A percentile compares a stretch with the other conserved stretches of the same genome.
These are phyloP conservation scores for Protomyces inouyei DNA, from an alignment of 1,139 yeast genomes.

Conservation along the genomic window DNA sequence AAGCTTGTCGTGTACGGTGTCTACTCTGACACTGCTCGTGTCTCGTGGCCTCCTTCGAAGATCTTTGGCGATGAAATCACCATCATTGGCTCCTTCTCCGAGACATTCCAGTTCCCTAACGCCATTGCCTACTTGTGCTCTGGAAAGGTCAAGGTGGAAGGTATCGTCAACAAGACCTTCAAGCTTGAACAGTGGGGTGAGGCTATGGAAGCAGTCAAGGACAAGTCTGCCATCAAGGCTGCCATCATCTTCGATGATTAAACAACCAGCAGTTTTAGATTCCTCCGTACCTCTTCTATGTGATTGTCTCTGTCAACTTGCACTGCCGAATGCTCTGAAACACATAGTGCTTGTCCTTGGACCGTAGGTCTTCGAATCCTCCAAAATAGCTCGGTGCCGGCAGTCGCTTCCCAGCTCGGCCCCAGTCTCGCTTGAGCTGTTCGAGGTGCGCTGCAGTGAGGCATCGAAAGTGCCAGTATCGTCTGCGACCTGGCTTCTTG, in stretches of 20 bases:
- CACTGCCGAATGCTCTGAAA: background rate
- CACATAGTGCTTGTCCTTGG: background rate
- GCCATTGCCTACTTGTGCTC: constrained; percentile 31
- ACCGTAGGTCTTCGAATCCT: background rate
- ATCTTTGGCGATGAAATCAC: constrained; percentile 32
- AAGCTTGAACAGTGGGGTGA: constrained; percentile 32
- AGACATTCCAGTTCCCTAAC: constrained; percentile 31
- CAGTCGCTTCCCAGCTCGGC: background rate
- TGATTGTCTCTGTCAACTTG: background rate
- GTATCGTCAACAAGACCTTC: constrained; percentile 32
- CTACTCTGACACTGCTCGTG: constrained; percentile 30
- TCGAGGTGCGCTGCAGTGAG: background rate
- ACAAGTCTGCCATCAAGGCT: constrained; percentile 32
- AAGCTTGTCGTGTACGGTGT: constrained; percentile 32
- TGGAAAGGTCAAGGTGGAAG: constrained; percentile 31
- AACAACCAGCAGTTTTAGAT: background rate
- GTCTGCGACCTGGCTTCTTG: background rate
- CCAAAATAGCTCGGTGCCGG: background rate
- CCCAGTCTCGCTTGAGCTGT: background rate
- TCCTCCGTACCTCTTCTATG: background rate
- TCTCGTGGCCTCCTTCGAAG: constrained; percentile 32
- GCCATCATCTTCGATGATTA: constrained; percentile 29
- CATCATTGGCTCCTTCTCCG: constrained; percentile 31
- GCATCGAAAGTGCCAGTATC: background rate
- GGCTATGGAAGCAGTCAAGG: constrained; percentile 30